Conservation (phyloP, 345 rosid genomes). For the Aurinia saxatilis region DNA sequence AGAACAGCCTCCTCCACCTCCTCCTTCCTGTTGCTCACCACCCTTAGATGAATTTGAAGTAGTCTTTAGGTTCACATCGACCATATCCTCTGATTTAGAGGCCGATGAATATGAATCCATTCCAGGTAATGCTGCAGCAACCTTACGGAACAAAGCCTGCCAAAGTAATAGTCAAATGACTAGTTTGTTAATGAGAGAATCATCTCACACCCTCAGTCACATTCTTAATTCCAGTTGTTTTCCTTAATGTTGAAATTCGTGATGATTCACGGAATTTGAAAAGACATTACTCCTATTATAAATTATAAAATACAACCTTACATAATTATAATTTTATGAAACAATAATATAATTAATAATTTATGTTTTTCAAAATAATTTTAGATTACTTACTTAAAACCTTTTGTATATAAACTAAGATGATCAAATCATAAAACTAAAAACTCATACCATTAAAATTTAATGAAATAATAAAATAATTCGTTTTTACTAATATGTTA, state of each 20-base stretch:
- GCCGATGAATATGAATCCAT: constrained; percentile 74
- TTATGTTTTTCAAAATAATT: too few species aligned
- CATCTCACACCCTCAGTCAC: background rate
- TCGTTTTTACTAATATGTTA: too few species aligned
- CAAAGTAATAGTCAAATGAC: background rate
- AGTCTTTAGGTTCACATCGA: constrained; percentile 83
- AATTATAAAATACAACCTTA: too few species aligned
- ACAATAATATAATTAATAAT: too few species aligned
- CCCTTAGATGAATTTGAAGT: constrained; percentile 59
- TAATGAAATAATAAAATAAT: too few species aligned
- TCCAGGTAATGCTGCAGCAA: constrained; percentile 90
- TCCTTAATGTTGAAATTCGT: constrained; percentile 89
- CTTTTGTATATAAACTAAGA: too few species aligned
- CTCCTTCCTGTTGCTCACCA: constrained; percentile 65
- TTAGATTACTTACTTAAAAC: too few species aligned
- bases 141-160: constrained; percentile 92
- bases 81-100: constrained; percentile 92
- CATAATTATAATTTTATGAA: too few species aligned
- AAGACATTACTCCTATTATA: too few species aligned
- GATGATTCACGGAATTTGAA: too few species aligned
- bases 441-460: too few species aligned
- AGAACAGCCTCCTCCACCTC: constrained; percentile 44
- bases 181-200: background rate
- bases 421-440: too few species aligned
- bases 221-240: background rate